Base-by-base conservation (phyloP, 176 grass and related monocot species). In the Dendrocalamus sinicus region DNA sequence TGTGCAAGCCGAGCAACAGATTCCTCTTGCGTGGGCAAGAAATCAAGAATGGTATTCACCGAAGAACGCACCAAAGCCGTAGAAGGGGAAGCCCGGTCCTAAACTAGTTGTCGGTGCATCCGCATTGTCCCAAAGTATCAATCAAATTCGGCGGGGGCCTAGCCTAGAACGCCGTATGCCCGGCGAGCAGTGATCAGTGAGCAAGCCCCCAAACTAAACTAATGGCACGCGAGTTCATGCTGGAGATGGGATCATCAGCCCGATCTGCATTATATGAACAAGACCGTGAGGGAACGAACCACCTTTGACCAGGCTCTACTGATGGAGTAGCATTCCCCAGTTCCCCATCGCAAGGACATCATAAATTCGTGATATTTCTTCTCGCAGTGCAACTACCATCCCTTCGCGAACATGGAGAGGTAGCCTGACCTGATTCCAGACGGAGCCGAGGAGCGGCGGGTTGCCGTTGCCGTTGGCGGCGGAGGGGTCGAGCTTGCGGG, bases 381-480 rank as follows among this genome's bases (percentile, higher is more conserved):
- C 43, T 40, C 9, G 11, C 80, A 26, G 53, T 1, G 47, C 22
- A 20, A 65, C 8, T 20, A 55, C 0, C 79, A 43, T 20, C 24
- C 22, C 50, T 24, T 12, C 4, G 60, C 23, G 1, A 17, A 67
- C 16, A 64, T 0, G 1, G 53, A 16, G 86, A 24, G 46, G 61
- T 3, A 11, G 2, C 4, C 84, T 23, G 14, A 95, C 95, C 96
- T 99, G 91, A 61, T 99, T 99, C 96, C 96, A 99, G 43, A 91
- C 96, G 75, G 96, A 99, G 73, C 96, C 96, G 48, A 99, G 89
- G 30, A 91, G 70, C 15, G 82, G 66, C 4, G 88, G 71, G 44
- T 81, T 85, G 19, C 81, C 84, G 59, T 80, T 58, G 39, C 81
- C 85, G 63, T 88, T 83, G 81, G 81, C 73, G n/a, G 32, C 57